Conservation (phyloP, 768 basidiomycete genomes). For the Gelatoporia subvermispora region DNA sequence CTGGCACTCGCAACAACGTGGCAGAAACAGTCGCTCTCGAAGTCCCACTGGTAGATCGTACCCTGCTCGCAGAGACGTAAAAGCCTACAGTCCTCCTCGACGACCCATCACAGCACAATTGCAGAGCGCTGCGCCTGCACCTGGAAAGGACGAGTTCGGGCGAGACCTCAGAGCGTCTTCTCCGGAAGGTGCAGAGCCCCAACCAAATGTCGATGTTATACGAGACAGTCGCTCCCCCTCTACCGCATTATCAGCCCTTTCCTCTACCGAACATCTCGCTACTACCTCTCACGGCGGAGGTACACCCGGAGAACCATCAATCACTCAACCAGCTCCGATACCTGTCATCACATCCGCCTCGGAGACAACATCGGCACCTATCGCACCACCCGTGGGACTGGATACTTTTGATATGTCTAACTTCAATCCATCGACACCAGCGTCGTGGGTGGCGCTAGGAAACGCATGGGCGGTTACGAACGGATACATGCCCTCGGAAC, state of each 20-base stretch:
- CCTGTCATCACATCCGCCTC: constrained; percentile 6
- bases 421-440: constrained; percentile 70
- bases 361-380: neutral
- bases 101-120: constrained; percentile 31
- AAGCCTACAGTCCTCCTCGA: constrained; percentile 55
- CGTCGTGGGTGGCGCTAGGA: constrained; percentile 78
- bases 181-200: constrained; percentile 18
- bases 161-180: constrained; percentile 68
- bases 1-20: constrained; percentile 35
- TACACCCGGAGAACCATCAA: neutral
- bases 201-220: too few relatives aligned
- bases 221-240: too few relatives aligned
- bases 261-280: neutral
- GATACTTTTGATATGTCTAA: constrained; percentile 64
- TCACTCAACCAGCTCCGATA: constrained; percentile 1
- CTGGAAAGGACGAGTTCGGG: constrained; percentile 82
- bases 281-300: neutral
- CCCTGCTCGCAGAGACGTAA: constrained; percentile 41
- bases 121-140: constrained; percentile 16
- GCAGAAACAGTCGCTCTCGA: constrained; percentile 63
- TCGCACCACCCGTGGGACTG: constrained; percentile 35
- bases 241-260: neutral
- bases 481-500: constrained; percentile 64
- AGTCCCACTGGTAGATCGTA: constrained; percentile 61
- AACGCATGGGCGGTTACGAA: constrained; percentile 71